phyloP scores from a whole-genome alignment of 2,329 filamentous ascomycete genomes.

The Macrophomina phaseolina region DNA sequence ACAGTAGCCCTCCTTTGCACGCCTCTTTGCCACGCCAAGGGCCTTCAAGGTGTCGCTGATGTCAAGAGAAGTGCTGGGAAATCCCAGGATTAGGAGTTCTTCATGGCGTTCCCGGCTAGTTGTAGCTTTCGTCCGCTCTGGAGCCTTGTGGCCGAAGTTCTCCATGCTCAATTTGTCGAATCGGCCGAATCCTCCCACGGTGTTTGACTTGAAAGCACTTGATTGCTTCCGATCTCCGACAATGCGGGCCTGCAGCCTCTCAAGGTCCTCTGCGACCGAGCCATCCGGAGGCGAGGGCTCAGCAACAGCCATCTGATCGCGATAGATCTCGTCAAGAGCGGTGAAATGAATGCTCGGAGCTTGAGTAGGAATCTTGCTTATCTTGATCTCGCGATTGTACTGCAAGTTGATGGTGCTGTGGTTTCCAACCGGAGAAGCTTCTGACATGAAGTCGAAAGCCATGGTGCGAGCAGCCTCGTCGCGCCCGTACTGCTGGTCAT shows the following conservation, averaged over 20 bases:
- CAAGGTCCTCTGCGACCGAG: constrained; percentile 43
- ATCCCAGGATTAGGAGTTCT: constrained; percentile 43
- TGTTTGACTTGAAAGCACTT: constrained; percentile 12
- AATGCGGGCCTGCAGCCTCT: constrained; percentile 31
- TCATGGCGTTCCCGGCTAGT: constrained; percentile 45
- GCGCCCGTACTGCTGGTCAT: constrained; percentile 50
- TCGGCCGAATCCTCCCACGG: constrained; percentile 29
- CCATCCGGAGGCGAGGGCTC: constrained; percentile 39
- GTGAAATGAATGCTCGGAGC: constrained; percentile 51
- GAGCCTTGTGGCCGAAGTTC: constrained; percentile 39
- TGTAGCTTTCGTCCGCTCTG: constrained; percentile 35
- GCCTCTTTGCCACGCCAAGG: constrained; percentile 52
- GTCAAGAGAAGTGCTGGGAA: constrained; percentile 41
- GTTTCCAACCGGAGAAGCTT: constrained; percentile 51
- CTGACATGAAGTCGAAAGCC: constrained; percentile 66
- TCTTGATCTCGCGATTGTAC: constrained; percentile 57
- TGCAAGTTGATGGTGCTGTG: constrained; percentile 60
- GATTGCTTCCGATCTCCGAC: constrained; percentile 2
- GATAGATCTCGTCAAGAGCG: constrained; percentile 51
- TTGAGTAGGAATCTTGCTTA: constrained; percentile 54
- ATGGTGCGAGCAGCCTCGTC: constrained; percentile 58
- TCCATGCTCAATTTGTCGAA: constrained; percentile 42
- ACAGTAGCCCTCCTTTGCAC: constrained; percentile 62
- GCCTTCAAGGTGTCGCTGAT: constrained; percentile 43
- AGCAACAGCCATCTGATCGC: constrained; percentile 39